Evolutionary conservation across 202 grass and related monocot species (phyloP).

Genomic region (Hordeum pubiflorum): DNA sequence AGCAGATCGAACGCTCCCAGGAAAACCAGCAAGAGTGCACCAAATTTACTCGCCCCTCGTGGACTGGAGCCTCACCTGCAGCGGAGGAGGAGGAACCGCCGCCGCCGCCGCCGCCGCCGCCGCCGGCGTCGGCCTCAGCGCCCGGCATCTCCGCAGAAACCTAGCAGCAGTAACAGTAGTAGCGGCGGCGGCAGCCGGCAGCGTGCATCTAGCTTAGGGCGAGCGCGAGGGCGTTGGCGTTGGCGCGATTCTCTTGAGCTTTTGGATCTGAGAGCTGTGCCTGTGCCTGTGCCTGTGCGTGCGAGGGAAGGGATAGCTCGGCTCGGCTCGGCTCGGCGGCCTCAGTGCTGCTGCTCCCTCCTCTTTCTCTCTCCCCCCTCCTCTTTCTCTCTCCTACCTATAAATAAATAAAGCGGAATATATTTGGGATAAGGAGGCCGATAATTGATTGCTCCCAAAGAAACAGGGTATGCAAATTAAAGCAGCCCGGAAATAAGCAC

Average conservation of each 20-base stretch:
- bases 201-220: constrained; percentile 23
- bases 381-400: neutral
- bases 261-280: constrained; percentile 43
- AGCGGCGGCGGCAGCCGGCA: constrained; percentile 4
- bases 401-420: neutral
- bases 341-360: constrained; percentile 11
- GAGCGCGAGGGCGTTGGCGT: neutral
- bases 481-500: neutral
- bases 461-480: neutral
- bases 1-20: constrained; percentile 15
- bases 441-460: neutral
- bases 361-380: neutral
- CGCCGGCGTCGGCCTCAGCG: constrained; percentile 18
- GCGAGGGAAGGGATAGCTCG: constrained; percentile 27
- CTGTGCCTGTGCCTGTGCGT: neutral
- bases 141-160: constrained; percentile 32
- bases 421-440: constrained; percentile 5
- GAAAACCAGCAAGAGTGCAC: neutral
- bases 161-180: constrained; percentile 19
- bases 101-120: neutral
- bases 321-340: constrained; percentile 1
- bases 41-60: constrained; percentile 5
- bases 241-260: constrained; percentile 31
- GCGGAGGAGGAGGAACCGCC: constrained; percentile 29
- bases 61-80: constrained; percentile 28